Evolutionary conservation across 2,329 filamentous ascomycete species (phyloP).

Genomic region (Trichophyton mentagrophytes): DNA sequence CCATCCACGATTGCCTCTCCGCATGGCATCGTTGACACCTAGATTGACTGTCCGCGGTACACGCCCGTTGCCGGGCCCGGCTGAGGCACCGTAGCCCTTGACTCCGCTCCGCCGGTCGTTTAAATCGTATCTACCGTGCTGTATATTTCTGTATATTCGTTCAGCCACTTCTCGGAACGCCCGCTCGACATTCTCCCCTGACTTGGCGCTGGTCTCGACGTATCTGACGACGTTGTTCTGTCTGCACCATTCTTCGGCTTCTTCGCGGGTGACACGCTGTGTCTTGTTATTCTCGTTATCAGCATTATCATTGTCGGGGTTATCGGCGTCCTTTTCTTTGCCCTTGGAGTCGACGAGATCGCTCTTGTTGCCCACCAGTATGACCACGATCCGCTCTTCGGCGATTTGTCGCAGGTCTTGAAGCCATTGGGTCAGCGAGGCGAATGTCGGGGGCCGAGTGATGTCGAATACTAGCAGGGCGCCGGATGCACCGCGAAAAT

Average conservation of each 20-base stretch:
- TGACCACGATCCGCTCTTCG: conserved; percentile 86
- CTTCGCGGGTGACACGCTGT: conserved; percentile 65
- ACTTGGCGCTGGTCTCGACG: conserved; percentile 93
- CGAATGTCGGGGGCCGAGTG: conserved; percentile 69
- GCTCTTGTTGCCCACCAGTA: conserved; percentile 89
- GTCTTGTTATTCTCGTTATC: conserved; percentile 25
- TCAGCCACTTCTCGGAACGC: conserved; percentile 91
- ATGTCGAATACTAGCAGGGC: conserved; percentile 92
- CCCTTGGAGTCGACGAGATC: conserved; percentile 52
- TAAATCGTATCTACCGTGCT: conserved; percentile 85
- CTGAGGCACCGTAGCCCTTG: conserved; percentile 46
- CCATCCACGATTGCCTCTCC: conserved; percentile 27
- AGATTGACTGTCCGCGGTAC: conserved; percentile 32
- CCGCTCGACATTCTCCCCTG: conserved; percentile 81
- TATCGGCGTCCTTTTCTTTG: neutral
- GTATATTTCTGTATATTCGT: conserved; percentile 92
- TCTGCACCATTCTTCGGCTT: conserved; percentile 82
- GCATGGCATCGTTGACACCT: conserved; percentile 37
- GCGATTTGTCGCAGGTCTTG: conserved; percentile 89
- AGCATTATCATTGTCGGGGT: conserved; percentile 3
- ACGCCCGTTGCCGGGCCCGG: conserved; percentile 22
- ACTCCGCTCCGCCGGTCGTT: conserved; percentile 88
- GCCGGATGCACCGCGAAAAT: conserved; percentile 71
- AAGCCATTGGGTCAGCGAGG: conserved; percentile 83
- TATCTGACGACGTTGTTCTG: conserved; percentile 81